Conservation (phyloP, 306 rosid species). For the Quercus aquifolioides region DNA sequence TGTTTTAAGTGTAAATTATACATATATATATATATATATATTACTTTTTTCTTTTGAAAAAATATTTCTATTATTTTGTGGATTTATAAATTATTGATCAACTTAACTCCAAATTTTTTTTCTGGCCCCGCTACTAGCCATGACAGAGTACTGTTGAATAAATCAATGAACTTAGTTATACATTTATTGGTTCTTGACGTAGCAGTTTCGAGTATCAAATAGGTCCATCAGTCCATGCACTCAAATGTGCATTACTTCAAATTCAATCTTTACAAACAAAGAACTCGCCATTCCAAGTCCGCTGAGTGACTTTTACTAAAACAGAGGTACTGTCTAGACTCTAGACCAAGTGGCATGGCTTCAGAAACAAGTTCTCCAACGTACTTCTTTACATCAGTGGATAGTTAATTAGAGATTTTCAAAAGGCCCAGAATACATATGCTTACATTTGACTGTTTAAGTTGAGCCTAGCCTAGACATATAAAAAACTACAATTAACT, state of each 20-base stretch:
- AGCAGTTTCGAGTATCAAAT: not conserved
- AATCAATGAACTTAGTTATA: not conserved
- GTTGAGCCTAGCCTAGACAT: constrained; percentile 18
- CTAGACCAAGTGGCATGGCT: not conserved
- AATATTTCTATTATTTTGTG: too few species aligned
- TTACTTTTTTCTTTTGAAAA: too few species aligned
- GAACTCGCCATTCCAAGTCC: not conserved
- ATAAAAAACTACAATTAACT: not conserved
- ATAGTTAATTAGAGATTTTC: not conserved
- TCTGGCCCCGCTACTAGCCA: not conserved
- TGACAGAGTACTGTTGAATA: not conserved
- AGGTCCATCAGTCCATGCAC: not conserved
- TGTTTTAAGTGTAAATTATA: too few species aligned
- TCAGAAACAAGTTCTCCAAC: not conserved
- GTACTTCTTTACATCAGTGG: not conserved
- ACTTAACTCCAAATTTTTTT: too few species aligned
- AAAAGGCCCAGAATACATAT: not conserved
- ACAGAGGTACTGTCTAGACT: not conserved
- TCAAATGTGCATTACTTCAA: not conserved
- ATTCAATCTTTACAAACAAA: not conserved
- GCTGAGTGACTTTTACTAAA: not conserved
- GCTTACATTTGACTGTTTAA: constrained; percentile 18
- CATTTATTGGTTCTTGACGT: not conserved
- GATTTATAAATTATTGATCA: too few species aligned
- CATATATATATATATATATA: too few species aligned